A percentile compares a stretch with the other conserved stretches of the same genome.
phyloP scores from a whole-genome alignment of 2,329 filamentous ascomycete species.

The Annulohypoxylon truncatum region DNA sequence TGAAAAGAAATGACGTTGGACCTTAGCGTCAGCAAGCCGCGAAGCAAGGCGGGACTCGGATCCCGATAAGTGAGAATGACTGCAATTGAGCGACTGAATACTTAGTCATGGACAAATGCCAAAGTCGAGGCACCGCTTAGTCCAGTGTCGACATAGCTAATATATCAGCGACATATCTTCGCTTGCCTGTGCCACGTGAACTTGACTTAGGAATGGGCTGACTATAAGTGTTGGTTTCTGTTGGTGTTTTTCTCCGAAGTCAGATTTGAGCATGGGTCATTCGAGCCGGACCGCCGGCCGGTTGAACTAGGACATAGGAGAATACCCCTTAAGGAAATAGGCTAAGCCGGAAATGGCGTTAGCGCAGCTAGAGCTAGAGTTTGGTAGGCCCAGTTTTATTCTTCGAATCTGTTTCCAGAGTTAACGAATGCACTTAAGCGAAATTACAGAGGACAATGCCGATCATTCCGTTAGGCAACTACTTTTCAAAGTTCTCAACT shows the following conservation, averaged over 20 bases:
- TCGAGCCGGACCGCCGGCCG: not conserved
- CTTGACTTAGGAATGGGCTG: not conserved
- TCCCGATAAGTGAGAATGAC: not conserved
- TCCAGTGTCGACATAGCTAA: not conserved
- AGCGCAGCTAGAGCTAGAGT: not conserved
- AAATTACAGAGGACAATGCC: slow-evolving; percentile 13
- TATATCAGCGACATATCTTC: not conserved
- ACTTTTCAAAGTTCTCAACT: not conserved
- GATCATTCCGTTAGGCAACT: not conserved
- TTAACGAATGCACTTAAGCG: slow-evolving; percentile 24
- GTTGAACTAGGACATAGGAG: not conserved
- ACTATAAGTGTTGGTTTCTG: not conserved
- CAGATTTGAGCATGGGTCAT: not conserved
- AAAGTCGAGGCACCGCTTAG: not conserved
- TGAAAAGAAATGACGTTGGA: not conserved
- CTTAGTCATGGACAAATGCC: not conserved
- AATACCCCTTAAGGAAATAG: slow-evolving; percentile 1
- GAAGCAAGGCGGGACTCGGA: not conserved
- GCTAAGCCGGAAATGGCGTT: not conserved
- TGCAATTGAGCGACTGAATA: not conserved
- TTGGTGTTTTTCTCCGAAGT: not conserved
- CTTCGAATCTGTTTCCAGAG: not conserved
- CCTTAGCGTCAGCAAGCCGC: not conserved
- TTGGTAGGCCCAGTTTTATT: too few relatives aligned
- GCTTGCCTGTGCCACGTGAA: not conserved